Evolutionary conservation across 306 rosid genomes (phyloP), one percentile per base, ranked within the genome.

Genomic region (Acacia crassicarpa): DNA sequence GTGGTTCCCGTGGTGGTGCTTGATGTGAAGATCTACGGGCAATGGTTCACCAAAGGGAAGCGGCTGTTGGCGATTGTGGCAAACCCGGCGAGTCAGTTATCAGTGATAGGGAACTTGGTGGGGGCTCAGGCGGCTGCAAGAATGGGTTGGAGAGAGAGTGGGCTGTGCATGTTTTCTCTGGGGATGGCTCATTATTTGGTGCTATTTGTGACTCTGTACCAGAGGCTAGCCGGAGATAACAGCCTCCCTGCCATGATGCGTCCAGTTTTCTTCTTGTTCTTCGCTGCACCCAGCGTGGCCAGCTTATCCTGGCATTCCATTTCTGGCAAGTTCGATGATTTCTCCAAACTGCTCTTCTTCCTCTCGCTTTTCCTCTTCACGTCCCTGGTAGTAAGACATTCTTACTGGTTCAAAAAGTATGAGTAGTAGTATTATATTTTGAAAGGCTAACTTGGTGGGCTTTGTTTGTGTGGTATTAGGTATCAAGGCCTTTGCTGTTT

Each of bases 131-230:
- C 66, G 10, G 87, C 89, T 4, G 91, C 92, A 1, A 14, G 38
- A 20, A 87, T 85, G 89, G 91, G 94, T 2, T 89, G 90, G 92
- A 89, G 72, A 41, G 92, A 89, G 80, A 56, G 80, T 54, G 94
- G 86, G 2, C 8, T 89, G 23, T 84, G 83, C 51, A 76, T 91
- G 82, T 89, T 87, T 58, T 87, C 92, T 14, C 63, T 91, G 45
- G 94, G 89, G 1, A 86, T 87, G 86, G 83, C 84, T 16, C 94
- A 91, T 76, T 89, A 91, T 45, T 87, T 89, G 48, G 90, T 91
- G 43, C 89, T 89, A 20, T 91, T 89, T 44, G 88, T 89, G 3
- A 91, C 94, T 0, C 87, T 91, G 0, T 89, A 91, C 43, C 94
- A 91, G 84, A 86, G 92, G 20, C 70, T 89, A 19, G 67, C 86